Conservation (phyloP, 108 stramenopile species). For the Schizochytrium sp. region DNA sequence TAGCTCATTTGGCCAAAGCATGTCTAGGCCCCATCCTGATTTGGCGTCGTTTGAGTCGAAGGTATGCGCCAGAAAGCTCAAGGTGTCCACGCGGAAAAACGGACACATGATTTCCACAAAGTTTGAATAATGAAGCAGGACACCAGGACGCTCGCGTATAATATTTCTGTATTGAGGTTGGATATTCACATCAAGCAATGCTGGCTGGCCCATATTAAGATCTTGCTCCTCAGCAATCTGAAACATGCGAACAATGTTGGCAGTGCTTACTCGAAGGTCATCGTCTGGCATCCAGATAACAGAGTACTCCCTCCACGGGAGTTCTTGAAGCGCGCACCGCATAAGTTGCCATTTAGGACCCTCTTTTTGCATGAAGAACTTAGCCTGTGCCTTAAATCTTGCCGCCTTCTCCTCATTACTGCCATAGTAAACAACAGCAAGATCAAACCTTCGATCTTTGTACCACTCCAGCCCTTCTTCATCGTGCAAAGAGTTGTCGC, state of each 20-base stretch:
- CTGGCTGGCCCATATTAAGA: constrained; percentile 26
- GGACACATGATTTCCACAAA: constrained; percentile 61
- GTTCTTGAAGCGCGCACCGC: background rate
- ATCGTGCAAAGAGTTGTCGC: constrained; percentile 39
- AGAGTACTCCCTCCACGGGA: background rate
- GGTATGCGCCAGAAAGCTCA: background rate
- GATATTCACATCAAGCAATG: constrained; percentile 16
- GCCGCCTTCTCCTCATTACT: background rate
- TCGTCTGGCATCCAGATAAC: constrained; percentile 54
- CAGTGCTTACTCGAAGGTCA: background rate
- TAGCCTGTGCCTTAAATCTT: background rate
- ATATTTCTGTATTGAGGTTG: constrained; percentile 49
- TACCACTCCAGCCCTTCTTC: background rate
- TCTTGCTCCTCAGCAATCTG: background rate
- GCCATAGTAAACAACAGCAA: constrained; percentile 49
- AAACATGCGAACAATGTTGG: constrained; percentile 6
- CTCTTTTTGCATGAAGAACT: constrained; percentile 9
- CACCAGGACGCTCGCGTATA: background rate
- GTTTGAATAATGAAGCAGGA: constrained; percentile 51
- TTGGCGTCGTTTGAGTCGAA: constrained; percentile 21
- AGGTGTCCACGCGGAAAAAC: constrained; percentile 15
- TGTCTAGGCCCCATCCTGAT: constrained; percentile 55
- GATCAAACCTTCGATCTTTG: background rate
- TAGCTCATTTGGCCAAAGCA: constrained; percentile 28
- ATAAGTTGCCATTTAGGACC: constrained; percentile 48